Conservation (phyloP, 495 filamentous ascomycete genomes). For the Aspergillus baeticus region DNA sequence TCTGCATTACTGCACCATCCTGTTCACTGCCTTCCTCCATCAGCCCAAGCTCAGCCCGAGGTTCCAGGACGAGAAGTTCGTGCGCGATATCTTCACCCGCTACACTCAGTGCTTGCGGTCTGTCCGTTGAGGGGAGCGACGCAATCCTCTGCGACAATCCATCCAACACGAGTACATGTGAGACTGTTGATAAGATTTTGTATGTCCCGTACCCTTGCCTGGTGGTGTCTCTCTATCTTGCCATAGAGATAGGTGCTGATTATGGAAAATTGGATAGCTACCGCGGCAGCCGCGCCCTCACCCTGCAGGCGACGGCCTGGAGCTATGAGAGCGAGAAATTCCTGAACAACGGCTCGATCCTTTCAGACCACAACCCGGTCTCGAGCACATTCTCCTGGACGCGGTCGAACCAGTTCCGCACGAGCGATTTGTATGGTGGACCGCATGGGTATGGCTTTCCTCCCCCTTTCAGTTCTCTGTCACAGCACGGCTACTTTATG, state of each 20-base stretch:
- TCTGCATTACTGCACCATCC: conserved; percentile 29
- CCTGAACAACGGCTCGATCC: conserved; percentile 50
- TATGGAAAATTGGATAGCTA: conserved; percentile 28
- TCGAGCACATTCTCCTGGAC: conserved; percentile 54
- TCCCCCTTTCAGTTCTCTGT: background rate
- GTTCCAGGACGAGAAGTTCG: conserved; percentile 32
- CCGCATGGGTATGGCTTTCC: conserved; percentile 41
- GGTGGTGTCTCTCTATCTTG: background rate
- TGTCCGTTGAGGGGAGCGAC: conserved; percentile 40
- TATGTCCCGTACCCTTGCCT: background rate
- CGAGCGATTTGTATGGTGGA: conserved; percentile 53
- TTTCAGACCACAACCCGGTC: conserved; percentile 64
- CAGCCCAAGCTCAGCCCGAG: conserved; percentile 31
- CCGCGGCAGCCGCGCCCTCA: conserved; percentile 45
- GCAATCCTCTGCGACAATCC: conserved; percentile 48
- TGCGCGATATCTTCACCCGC: conserved; percentile 32
- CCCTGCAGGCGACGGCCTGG: conserved; percentile 41
- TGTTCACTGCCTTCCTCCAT: conserved; percentile 35
- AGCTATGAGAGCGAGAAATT: conserved; percentile 51
- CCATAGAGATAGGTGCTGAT: background rate
- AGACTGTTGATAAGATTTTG: conserved; percentile 64
- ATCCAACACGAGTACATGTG: conserved; percentile 49
- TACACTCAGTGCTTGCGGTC: conserved; percentile 40
- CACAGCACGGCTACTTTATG: no score
- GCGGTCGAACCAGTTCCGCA: conserved; percentile 34